These are phyloP conservation scores for Pyrenula aspistea DNA, from an alignment of 495 filamentous ascomycete species.

Conservation along the genomic window DNA sequence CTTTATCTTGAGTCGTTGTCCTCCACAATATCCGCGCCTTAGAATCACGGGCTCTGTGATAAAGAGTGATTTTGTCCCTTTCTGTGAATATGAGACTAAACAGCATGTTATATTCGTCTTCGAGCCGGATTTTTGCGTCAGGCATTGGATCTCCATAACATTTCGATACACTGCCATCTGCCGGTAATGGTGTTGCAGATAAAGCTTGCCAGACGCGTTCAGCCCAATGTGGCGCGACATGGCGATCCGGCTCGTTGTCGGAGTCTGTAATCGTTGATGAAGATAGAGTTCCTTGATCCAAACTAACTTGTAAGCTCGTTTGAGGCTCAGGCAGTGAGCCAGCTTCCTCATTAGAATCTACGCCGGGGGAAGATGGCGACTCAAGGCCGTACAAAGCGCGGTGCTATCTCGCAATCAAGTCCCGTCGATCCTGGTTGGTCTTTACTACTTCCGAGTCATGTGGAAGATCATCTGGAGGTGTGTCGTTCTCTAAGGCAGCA, in stretches of 20 bases:
- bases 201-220: background rate
- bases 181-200: background rate
- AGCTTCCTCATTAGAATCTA: too few relatives aligned
- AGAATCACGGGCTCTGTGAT: background rate
- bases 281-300: too few relatives aligned
- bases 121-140: background rate
- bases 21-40: background rate
- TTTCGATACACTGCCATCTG: background rate
- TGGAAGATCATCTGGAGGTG: background rate
- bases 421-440: too few relatives aligned
- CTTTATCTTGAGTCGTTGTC: background rate
- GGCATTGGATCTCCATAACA: background rate
- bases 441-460: background rate
- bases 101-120: background rate
- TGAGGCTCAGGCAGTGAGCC: too few relatives aligned
- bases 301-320: too few relatives aligned
- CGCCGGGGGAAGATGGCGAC: too few relatives aligned
- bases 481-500: background rate
- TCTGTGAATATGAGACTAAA: background rate
- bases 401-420: too few relatives aligned
- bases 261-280: too few relatives aligned
- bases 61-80: background rate
- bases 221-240: background rate
- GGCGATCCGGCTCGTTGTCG: too few relatives aligned
- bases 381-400: too few relatives aligned